phyloP scores from a whole-genome alignment of 208 protist species.

The Leishmania tropica region DNA sequence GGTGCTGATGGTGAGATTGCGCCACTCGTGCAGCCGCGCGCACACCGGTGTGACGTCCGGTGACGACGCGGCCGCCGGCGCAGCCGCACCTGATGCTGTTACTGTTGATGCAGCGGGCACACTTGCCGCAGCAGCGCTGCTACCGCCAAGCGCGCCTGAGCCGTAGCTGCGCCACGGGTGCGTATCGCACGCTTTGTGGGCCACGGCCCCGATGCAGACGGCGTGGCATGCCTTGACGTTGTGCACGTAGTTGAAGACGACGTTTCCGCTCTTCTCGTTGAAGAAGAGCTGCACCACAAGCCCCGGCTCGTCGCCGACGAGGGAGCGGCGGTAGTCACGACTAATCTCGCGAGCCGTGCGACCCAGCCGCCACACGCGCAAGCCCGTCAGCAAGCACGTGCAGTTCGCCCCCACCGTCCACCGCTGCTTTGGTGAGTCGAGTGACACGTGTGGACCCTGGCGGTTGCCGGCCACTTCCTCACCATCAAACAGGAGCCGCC shows the following conservation, averaged over 20 bases:
- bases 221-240: slow-evolving; percentile 48
- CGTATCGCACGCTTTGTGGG: slow-evolving; percentile 42
- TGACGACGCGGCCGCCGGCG: slow-evolving; percentile 5
- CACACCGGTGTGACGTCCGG: slow-evolving; percentile 22
- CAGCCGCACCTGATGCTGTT: not conserved
- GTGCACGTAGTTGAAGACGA: slow-evolving; percentile 76
- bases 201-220: slow-evolving; percentile 55
- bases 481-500: slow-evolving; percentile 84
- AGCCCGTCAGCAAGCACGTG: slow-evolving; percentile 73
- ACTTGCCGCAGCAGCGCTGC: slow-evolving; percentile 2
- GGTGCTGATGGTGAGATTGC: slow-evolving; percentile 32
- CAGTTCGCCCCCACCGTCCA: slow-evolving; percentile 84
- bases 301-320: slow-evolving; percentile 74
- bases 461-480: slow-evolving; percentile 69
- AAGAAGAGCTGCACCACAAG: slow-evolving; percentile 81
- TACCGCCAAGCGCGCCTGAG: not conserved
- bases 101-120: not conserved
- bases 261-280: slow-evolving; percentile 85
- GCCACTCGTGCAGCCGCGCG: slow-evolving; percentile 49
- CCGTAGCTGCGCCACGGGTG: slow-evolving; percentile 42
- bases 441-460: slow-evolving; percentile 70
- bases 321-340: slow-evolving; percentile 71
- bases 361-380: slow-evolving; percentile 80
- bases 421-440: slow-evolving; percentile 70
- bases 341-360: slow-evolving; percentile 65